Conservation (phyloP, 495 filamentous ascomycete genomes). For the Parmelia sp. region DNA sequence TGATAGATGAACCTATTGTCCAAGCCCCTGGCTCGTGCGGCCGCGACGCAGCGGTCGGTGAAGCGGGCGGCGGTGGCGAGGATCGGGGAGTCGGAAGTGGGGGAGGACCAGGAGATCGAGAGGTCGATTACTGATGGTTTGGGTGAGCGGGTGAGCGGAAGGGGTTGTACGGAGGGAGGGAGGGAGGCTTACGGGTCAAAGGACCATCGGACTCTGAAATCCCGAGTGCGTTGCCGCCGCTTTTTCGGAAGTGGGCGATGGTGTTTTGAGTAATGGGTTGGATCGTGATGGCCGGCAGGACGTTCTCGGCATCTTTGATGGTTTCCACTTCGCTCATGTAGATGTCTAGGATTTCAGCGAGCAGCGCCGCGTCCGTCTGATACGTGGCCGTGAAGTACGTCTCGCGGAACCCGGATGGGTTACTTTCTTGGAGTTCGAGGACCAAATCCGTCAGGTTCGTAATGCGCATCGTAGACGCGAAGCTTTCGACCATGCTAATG, state of each 20-base stretch:
- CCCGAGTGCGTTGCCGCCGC: slow-evolving; percentile 51
- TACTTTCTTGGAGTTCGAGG: slow-evolving; percentile 35
- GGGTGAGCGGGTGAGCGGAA: not conserved
- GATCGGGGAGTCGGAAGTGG: slow-evolving; percentile 33
- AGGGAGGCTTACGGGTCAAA: slow-evolving; percentile 26
- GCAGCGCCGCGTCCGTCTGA: slow-evolving; percentile 32
- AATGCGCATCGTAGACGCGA: slow-evolving; percentile 36
- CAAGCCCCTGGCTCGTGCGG: slow-evolving; percentile 39
- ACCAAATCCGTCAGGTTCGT: slow-evolving; percentile 43
- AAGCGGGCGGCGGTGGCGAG: slow-evolving; percentile 28
- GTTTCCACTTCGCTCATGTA: slow-evolving; percentile 34
- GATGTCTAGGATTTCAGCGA: slow-evolving; percentile 33
- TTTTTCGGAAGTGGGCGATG: slow-evolving; percentile 35
- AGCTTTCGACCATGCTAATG: slow-evolving; percentile 34
- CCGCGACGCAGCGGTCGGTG: slow-evolving; percentile 29
- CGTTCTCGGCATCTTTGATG: slow-evolving; percentile 34
- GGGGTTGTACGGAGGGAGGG: too few species aligned
- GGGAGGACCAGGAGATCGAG: slow-evolving; percentile 32
- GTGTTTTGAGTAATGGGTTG: slow-evolving; percentile 42
- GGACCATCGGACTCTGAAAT: slow-evolving; percentile 37
- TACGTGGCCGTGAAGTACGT: slow-evolving; percentile 34
- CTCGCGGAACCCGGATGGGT: slow-evolving; percentile 40
- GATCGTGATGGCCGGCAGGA: slow-evolving; percentile 41
- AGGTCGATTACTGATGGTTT: slow-evolving; percentile 30
- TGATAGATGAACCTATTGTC: slow-evolving; percentile 53